Evolutionary conservation across 75 land plant species (phyloP).

Genomic region (Azolla pinnata): DNA sequence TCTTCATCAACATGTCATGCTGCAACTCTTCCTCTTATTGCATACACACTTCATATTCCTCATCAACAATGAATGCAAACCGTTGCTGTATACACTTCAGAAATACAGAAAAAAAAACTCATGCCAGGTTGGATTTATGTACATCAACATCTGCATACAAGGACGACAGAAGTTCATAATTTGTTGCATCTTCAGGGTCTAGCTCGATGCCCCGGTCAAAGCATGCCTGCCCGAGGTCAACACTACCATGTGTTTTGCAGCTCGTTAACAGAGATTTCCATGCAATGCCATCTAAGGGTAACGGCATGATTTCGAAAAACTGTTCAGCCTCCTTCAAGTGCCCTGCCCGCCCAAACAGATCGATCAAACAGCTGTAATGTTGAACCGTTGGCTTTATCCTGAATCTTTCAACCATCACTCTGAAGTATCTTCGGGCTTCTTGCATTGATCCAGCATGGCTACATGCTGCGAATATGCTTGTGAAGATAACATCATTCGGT

Average conservation of each 20-base stretch:
- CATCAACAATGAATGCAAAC: too few species aligned
- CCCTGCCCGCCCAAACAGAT: slow-evolving; percentile 25
- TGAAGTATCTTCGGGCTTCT: slow-evolving; percentile 9
- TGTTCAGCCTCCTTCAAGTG: slow-evolving; percentile 13
- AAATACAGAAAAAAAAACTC: too few species aligned
- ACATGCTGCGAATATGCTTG: neutral
- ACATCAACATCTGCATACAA: slow-evolving; percentile 10
- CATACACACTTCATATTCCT: too few species aligned
- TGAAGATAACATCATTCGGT: slow-evolving; percentile 3
- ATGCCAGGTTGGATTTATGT: too few species aligned
- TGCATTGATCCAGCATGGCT: neutral
- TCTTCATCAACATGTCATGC: too few species aligned
- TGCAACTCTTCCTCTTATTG: too few species aligned
- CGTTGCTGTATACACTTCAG: too few species aligned
- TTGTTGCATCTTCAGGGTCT: slow-evolving; percentile 24
- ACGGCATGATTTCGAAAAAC: slow-evolving; percentile 11
- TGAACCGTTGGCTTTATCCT: slow-evolving; percentile 6
- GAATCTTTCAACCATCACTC: slow-evolving; percentile 4
- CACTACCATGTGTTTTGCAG: slow-evolving; percentile 14
- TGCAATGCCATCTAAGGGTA: slow-evolving; percentile 9
- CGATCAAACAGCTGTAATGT: slow-evolving; percentile 27
- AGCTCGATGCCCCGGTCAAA: slow-evolving; percentile 6
- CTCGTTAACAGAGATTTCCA: slow-evolving; percentile 19
- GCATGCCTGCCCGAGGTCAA: slow-evolving; percentile 5
- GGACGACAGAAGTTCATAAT: slow-evolving; percentile 15